phyloP scores from a whole-genome alignment of 805 yeast species.

The Saccharomycopsis fibuligera region DNA sequence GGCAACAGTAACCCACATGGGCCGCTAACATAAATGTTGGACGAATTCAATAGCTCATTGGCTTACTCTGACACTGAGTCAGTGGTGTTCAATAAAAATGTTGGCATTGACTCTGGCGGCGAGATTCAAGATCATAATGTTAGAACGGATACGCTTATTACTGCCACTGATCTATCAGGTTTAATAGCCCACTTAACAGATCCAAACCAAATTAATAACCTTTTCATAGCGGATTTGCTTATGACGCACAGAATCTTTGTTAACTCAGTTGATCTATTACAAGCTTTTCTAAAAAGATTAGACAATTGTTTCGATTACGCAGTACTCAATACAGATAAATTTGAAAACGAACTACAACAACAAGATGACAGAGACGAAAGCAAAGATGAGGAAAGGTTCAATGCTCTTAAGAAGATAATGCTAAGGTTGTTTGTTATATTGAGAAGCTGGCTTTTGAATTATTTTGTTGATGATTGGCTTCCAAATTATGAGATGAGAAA shows the following conservation, averaged over 20 bases:
- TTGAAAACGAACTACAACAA: neutral
- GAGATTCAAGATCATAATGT: neutral
- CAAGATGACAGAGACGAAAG: slow-evolving; percentile 14
- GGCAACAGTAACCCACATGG: too few relatives aligned
- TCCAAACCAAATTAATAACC: slow-evolving; percentile 70
- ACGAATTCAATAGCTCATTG: neutral
- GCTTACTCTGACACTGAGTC: neutral
- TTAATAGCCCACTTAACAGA: slow-evolving; percentile 59
- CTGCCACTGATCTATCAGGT: slow-evolving; percentile 2
- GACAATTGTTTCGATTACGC: slow-evolving; percentile 58
- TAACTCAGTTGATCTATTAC: slow-evolving; percentile 50
- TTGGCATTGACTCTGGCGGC: neutral
- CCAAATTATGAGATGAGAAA: slow-evolving; percentile 42
- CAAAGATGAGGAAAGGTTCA: slow-evolving; percentile 1
- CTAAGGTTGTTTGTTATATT: slow-evolving; percentile 79
- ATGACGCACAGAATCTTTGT: slow-evolving; percentile 73
- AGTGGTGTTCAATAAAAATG: too few relatives aligned
- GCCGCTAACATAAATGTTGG: too few relatives aligned
- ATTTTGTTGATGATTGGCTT: slow-evolving; percentile 79
- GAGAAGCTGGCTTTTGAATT: slow-evolving; percentile 86
- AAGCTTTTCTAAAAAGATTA: slow-evolving; percentile 56
- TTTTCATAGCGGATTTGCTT: slow-evolving; percentile 77
- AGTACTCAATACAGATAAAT: slow-evolving; percentile 19
- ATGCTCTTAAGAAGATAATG: slow-evolving; percentile 13
- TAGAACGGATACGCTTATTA: slow-evolving; percentile 23